A percentile compares a stretch with the other conserved stretches of the same genome.
These are phyloP conservation scores for Neotropicomus parvogracilis DNA, from an alignment of 1,284 basidiomycete species.

Conservation along the genomic window DNA sequence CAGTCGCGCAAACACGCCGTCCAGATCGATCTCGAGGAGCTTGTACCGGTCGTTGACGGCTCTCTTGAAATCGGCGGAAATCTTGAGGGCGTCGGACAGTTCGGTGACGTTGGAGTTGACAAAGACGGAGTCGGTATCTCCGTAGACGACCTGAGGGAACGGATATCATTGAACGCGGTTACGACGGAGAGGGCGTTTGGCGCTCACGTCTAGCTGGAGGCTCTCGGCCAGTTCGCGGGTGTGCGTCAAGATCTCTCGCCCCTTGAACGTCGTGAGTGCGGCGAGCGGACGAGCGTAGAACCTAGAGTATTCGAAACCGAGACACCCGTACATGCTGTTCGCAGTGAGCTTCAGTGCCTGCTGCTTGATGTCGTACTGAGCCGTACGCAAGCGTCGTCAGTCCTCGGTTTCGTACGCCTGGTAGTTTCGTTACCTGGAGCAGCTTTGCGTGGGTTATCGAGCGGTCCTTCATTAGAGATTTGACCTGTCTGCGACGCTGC, in stretches of 20 bases:
- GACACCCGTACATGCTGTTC: constrained; percentile 99
- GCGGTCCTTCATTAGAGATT: constrained; percentile 93
- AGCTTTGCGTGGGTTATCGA: constrained; percentile 72
- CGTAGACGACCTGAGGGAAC: constrained; percentile 82
- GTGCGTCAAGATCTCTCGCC: constrained; percentile 93
- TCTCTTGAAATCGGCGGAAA: constrained; percentile 91
- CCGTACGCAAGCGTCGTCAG: constrained; percentile 10
- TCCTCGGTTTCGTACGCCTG: not conserved
- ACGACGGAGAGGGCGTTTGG: not conserved
- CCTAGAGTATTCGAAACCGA: constrained; percentile 95
- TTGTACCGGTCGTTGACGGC: constrained; percentile 95
- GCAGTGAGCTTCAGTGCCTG: constrained; percentile 97
- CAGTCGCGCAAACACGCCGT: constrained; percentile 91
- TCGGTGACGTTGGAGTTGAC: constrained; percentile 95
- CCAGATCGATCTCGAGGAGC: constrained; percentile 95
- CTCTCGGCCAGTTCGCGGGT: constrained; percentile 92
- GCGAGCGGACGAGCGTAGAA: constrained; percentile 98
- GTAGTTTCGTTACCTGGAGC: constrained; percentile 62
- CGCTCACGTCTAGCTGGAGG: constrained; percentile 79
- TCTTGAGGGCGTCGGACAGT: constrained; percentile 84
- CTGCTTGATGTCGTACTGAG: constrained; percentile 93
- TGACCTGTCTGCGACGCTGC: constrained; percentile 85
- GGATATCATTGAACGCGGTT: not conserved
- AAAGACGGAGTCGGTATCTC: constrained; percentile 98
- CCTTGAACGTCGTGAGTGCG: constrained; percentile 96